Base-by-base conservation (phyloP, 2,329 filamentous ascomycete species). In the Thielaviopsis ethacetica region DNA sequence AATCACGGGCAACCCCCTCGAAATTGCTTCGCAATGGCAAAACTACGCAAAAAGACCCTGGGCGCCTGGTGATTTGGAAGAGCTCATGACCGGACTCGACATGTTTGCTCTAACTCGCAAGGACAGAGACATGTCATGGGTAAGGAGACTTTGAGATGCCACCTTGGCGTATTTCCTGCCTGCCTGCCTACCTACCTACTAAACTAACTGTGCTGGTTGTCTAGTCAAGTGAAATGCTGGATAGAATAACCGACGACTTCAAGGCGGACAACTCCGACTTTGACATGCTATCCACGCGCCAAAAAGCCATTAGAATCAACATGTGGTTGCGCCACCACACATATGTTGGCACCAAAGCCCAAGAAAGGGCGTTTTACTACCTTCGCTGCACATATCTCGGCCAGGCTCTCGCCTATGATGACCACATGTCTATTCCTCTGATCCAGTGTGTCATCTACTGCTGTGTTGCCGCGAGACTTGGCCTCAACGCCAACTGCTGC, bases 401-500 rank as follows among this genome's bases (percentile, higher is more conserved):
- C 10, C 76, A 94, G 62, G 88, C 87, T 3, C 74, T 97, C 51
- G 83, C 81, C 41, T 83, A 86, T 55, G 72, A 79, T 6, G 77
- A 79, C 0, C 89, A 95, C 66, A 83, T 87, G 27, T 91, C 90
- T 1, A 76, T 96, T 9, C 93, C 91, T 1, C 77, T 96, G 56
- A 85, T 96, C 62, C 93, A 89, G 1, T 85, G 85, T 59, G 85
- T 85, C 61, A 95, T 97, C 62, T 98, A 85, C 71, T 93, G 86
- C 66, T 84, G 83, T 60, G 70, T 97, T 17, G 91, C 89, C 0
- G 77, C 80, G 58, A 79, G 86, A 44, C 68, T 96, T 13, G 86
- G 85, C 1, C 70, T 98, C 53, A 78, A 85, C 64, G 88, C 91
- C 0, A 81, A 82, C 38, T 89, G 87, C 58, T 91, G 87, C 64